A percentile compares a stretch with the other conserved stretches of the same genome.
Conservation (phyloP, 2,329 filamentous ascomycete genomes). For the Neophaeococcomyces aloes region DNA sequence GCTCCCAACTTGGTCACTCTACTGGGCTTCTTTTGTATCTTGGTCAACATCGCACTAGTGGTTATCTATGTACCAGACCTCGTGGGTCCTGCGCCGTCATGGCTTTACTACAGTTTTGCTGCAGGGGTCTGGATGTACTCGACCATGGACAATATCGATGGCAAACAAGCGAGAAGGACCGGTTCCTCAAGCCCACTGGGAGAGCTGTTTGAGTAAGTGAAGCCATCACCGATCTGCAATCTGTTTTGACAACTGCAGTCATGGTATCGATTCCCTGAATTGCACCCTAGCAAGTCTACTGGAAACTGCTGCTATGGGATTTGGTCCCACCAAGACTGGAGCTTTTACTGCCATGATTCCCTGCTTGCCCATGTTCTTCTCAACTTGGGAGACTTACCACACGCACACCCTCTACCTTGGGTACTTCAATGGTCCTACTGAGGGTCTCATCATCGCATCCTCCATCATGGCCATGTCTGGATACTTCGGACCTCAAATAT, state of each 20-base stretch:
- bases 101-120: conserved; percentile 94
- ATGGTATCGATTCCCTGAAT: conserved; percentile 96
- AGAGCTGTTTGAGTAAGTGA: conserved; percentile 73
- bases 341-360: conserved; percentile 87
- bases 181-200: conserved; percentile 90
- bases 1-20: conserved; percentile 97
- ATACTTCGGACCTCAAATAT: conserved; percentile 78
- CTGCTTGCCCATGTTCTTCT: conserved; percentile 97
- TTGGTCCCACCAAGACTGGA: conserved; percentile 72
- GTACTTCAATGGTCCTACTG: conserved; percentile 93
- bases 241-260: conserved; percentile 35
- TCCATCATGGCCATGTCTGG: conserved; percentile 77
- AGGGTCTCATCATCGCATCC: conserved; percentile 84
- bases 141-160: conserved; percentile 98
- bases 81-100: conserved; percentile 74
- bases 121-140: conserved; percentile 96
- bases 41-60: conserved; percentile 67
- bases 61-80: conserved; percentile 80
- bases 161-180: conserved; percentile 90
- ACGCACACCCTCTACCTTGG: conserved; percentile 94
- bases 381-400: conserved; percentile 98
- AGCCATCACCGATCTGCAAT: neutral
- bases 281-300: conserved; percentile 87
- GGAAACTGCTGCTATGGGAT: conserved; percentile 84
- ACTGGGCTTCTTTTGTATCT: conserved; percentile 86